Evolutionary conservation across 192 early-diverging fungal species (phyloP).

Genomic region (Backusella sp.): DNA sequence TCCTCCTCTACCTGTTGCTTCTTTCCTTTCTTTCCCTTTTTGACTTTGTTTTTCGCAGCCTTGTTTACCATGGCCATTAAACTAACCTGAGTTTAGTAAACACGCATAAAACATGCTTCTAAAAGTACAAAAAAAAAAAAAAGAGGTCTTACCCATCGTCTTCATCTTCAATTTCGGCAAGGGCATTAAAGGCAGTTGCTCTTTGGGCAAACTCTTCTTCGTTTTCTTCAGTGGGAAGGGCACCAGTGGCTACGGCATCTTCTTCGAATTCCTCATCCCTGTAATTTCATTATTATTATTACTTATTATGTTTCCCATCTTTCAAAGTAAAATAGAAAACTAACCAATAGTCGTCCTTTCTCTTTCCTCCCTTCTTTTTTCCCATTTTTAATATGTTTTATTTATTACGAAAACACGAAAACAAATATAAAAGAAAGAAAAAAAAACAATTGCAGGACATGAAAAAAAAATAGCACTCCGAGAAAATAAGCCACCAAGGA

Average conservation of each 20-base stretch:
- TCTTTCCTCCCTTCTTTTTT: conserved; percentile 57
- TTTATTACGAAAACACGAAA: neutral
- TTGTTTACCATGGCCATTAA: conserved; percentile 48
- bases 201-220: conserved; percentile 24
- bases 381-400: conserved; percentile 34
- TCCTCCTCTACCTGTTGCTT: conserved; percentile 6
- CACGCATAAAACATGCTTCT: conserved; percentile 2
- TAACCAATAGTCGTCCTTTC: conserved; percentile 61
- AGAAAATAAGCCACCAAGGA: neutral
- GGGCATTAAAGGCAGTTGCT: conserved; percentile 10
- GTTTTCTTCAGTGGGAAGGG: conserved; percentile 22
- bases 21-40: conserved; percentile 39
- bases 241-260: conserved; percentile 42
- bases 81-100: conserved; percentile 18
- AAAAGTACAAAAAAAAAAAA: neutral
- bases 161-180: conserved; percentile 38
- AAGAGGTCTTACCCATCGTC: conserved; percentile 37
- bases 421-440: neutral
- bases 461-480: neutral
- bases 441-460: neutral
- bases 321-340: neutral
- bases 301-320: neutral
- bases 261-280: conserved; percentile 58
- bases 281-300: neutral
- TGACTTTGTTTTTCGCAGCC: conserved; percentile 53